Evolutionary conservation across 441 rosid species (phyloP), one percentile per base, ranked within the genome.

Genomic region (Dalechampia spathulata): DNA sequence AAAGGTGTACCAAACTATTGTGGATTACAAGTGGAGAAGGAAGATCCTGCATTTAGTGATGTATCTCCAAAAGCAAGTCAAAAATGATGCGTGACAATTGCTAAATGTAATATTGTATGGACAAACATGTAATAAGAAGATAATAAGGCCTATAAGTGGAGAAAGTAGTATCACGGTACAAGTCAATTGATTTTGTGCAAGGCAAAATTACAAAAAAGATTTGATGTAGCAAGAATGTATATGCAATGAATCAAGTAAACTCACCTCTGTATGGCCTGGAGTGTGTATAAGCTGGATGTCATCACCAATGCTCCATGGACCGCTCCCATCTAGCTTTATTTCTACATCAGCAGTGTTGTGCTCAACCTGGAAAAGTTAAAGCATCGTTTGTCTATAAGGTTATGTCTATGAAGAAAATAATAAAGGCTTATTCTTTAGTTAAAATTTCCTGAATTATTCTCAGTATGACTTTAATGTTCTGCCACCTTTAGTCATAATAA

Each of bases 301-400:
- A 52, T 58, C 67, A 22, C 72, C 61, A 45, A 78, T 63, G 52
- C 49, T 80, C 89, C 89, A 83, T 39, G 89, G 80, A 58, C 89
- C 86, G n/a, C 63, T 66, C 42, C 89, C 89, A 58, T 74, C 78
- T 53, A 83, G 76, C 69, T 78, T 80, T 37, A 65, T 67, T 71
- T 83, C 86, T 36, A 78, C 77, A 69, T 80, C 82, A 68, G 56
- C 17, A 22, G 86, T 83, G 46, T 69, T 52, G 53, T 41, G 59
- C 67, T 77, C 72, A 42, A 79, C 79, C 88, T 82, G 63, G 52
- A 54, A 60, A 61, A 45, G 52, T 41, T 56, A 39, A 55, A n/a
- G 28, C 19, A 36, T 15, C 43, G 16, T 3, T 12, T 14, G 25
- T n/a, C 42, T 57, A 30, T 19, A 19, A 43, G 43, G 36, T 1